Evolutionary conservation across 2,329 filamentous ascomycete species (phyloP), one percentile per base, ranked within the genome.

Genomic region (Penicillium capsulatum): DNA sequence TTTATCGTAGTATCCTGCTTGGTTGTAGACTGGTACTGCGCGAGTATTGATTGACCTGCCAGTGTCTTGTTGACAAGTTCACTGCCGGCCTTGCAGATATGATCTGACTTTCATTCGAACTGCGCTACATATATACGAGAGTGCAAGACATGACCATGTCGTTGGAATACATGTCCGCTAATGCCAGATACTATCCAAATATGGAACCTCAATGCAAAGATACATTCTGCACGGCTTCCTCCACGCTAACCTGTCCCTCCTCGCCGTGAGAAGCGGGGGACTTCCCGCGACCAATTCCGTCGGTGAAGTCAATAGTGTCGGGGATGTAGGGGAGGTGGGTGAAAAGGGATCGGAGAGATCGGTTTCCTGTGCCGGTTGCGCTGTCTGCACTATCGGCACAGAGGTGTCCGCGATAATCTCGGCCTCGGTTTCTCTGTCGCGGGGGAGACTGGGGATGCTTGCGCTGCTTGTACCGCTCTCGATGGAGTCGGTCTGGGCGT

Each of bases 191-290:
- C 4, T 29, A n/a, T 29, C 11, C 10, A 20, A 47, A 39, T 15
- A 19, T 9, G 17, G 8, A 22, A 14, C 4, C 24, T 49, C 35
- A 52, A 36, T 50, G 43, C 31, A 57, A 31, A 24, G 58, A 58
- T 14, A 61, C 57, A 35, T 60, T 63, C 38, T 63, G 57, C 39
- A 64, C 51, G 2, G 61, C 61, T 34, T 63, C 54, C 34, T 64
- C 60, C 4, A 64, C 58, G 40, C 60, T 63, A 7, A 63, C 40
- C 19, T 22, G 19, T 22, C 19, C 19, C 19, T 22, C 9, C 19
- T 22, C 19, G 5, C 19, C 19, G 9, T 22, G 9, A 22, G 19
- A 22, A 22, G 19, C 19, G 19, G 19, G 9, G 19, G 9, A 13
- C 28, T 30, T 38, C 26, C 43, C 33, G 22, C 38, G 19, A 22